Base-by-base conservation (phyloP, 371 early-diverging fungal species). In the Syncephalis fuscata region DNA sequence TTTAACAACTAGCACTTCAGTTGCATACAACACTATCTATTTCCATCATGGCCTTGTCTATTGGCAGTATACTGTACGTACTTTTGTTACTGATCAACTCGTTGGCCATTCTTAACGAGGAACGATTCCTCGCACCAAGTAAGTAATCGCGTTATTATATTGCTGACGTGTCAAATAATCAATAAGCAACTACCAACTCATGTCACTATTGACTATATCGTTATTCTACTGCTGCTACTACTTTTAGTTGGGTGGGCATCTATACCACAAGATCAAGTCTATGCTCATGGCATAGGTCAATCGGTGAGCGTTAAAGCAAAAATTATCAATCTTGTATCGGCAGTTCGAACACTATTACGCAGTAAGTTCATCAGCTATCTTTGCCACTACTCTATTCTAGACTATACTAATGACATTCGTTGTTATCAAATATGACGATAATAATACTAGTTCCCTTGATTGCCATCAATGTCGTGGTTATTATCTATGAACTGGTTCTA, bases 111-210 rank as follows among this genome's bases (percentile, higher is more conserved):
- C 65, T 95, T 42, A 85, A 88, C 58, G 93, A 95, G 68, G 90
- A 95, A 48, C 76, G 96, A 26, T 95, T 95, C 56, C 71, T 95
- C 24, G 88, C 91, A 8, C 64, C 88, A 64, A 89, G 93, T 92
- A 80, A 62, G 74, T 63, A 14, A 2, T 39, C 15, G 11, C 21
- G 37, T 19, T n/a, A 2, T 15, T n/a, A 0, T 11, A 22, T 2
- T 27, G n/a, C n/a, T n/a, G n/a, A n/a, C n/a, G n/a, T n/a, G n/a
- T n/a, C n/a, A n/a, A 17, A 21, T 15, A 44, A 21, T 21, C 15
- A 17, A 20, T 17, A 21, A 15, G 20, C 17, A 1, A 21, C 16
- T 44, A 1, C 17, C 15, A 44, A 2, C 44, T 21, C 16, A 17
- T 44, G 44, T 2, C 16, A 17, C 20, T n/a, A 20, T 2, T 17